phyloP scores from a whole-genome alignment of 176 grass and related monocot genomes.

The Otatea glauca region DNA sequence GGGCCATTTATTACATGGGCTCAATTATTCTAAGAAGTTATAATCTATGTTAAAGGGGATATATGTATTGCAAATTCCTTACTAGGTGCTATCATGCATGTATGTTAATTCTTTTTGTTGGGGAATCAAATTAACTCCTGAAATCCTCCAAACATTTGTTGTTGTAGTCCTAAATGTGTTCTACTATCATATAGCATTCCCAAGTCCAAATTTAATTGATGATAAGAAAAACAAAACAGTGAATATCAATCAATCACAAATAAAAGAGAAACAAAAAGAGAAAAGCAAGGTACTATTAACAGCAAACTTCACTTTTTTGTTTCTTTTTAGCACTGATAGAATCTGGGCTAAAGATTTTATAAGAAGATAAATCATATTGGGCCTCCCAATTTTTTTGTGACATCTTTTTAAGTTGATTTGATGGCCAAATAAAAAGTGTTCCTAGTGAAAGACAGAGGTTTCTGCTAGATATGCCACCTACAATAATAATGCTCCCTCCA shows the following conservation, averaged over 20 bases:
- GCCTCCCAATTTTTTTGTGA: background rate
- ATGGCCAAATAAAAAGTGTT: background rate
- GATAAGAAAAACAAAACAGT: background rate
- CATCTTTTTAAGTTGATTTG: background rate
- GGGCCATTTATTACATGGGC: slow-evolving; percentile 6
- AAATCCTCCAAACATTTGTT: background rate
- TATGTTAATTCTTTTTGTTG: background rate
- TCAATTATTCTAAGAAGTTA: background rate
- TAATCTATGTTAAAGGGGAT: background rate
- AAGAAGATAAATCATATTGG: background rate
- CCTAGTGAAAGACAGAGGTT: background rate
- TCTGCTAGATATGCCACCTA: background rate
- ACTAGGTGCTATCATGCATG: background rate
- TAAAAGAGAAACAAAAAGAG: background rate
- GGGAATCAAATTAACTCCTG: background rate
- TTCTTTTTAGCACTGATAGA: background rate
- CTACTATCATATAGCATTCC: background rate
- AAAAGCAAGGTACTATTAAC: background rate
- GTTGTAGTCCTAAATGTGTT: background rate
- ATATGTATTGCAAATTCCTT: background rate
- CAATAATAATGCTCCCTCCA: background rate
- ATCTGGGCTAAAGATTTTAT: background rate
- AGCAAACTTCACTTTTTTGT: background rate
- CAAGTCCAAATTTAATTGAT: background rate
- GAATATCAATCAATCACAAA: background rate